phyloP scores from a whole-genome alignment of 176 grass and related monocot species.

The Musa acuminata region DNA sequence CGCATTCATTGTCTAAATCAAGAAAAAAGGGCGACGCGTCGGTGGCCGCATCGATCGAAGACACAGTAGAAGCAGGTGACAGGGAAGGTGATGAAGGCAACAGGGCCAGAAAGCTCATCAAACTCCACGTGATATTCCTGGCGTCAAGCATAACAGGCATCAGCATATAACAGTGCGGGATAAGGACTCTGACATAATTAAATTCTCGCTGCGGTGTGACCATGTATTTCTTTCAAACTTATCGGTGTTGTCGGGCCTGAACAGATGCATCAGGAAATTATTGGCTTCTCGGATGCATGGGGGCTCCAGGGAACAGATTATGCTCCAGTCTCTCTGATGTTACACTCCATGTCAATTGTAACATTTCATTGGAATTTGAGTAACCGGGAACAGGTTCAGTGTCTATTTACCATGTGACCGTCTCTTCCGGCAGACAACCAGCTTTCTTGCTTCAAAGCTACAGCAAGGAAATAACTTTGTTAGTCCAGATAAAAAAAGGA shows the following conservation, averaged over 20 bases:
- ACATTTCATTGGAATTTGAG: not conserved
- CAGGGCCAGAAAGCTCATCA: not conserved
- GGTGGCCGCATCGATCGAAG: not conserved
- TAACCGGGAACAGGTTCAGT: not conserved
- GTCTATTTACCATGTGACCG: too few species aligned
- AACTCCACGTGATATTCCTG: not conserved
- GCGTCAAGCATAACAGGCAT: not conserved
- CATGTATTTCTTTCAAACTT: not conserved
- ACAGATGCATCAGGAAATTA: not conserved
- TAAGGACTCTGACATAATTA: not conserved
- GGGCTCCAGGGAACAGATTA: not conserved
- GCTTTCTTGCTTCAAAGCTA: too few species aligned
- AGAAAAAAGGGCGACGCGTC: too few species aligned
- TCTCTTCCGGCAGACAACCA: too few species aligned
- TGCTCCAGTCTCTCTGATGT: not conserved
- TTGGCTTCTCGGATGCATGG: not conserved
- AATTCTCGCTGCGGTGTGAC: not conserved
- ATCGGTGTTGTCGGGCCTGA: not conserved
- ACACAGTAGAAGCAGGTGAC: not conserved
- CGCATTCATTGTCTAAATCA: not conserved
- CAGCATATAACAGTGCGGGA: not conserved
- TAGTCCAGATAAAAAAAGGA: too few species aligned
- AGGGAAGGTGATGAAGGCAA: not conserved
- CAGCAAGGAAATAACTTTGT: too few species aligned
- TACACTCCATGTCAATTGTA: not conserved